A percentile compares a stretch with the other conserved stretches of the same genome.
These are phyloP conservation scores for Trichomonascus vanleenenianus DNA, from an alignment of 805 yeast genomes.

Conservation along the genomic window DNA sequence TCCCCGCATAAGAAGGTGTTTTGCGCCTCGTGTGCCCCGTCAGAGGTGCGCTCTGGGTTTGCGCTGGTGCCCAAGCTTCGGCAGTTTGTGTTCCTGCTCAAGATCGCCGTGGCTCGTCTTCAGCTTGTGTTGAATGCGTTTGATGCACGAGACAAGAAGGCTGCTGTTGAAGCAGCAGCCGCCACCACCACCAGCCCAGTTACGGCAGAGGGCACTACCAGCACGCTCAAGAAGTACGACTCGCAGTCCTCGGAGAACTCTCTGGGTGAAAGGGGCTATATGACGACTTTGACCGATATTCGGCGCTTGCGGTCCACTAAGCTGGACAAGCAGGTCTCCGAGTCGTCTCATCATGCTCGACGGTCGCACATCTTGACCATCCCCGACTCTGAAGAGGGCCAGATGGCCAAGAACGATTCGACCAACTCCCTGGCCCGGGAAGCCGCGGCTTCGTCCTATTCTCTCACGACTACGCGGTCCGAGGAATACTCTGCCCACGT, in stretches of 20 bases:
- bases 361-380: slow-evolving; percentile 60
- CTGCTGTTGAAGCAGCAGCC: slow-evolving; percentile 1
- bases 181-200: not conserved
- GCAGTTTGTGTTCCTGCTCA: slow-evolving; percentile 69
- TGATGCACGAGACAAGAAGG: slow-evolving; percentile 17
- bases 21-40: slow-evolving; percentile 57
- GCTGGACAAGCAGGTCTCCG: slow-evolving; percentile 51
- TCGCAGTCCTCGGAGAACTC: slow-evolving; percentile 3
- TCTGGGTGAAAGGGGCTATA: slow-evolving; percentile 34
- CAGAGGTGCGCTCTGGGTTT: slow-evolving; percentile 34
- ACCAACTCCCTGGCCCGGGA: slow-evolving; percentile 8
- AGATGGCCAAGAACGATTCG: slow-evolving; percentile 14
- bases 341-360: slow-evolving; percentile 51
- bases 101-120: slow-evolving; percentile 73
- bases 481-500: not conserved
- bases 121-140: slow-evolving; percentile 33
- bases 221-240: not conserved
- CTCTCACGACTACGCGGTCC: no score
- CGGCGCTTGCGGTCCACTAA: slow-evolving; percentile 67
- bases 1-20: slow-evolving; percentile 31
- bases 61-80: slow-evolving; percentile 55
- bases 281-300: slow-evolving; percentile 66
- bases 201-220: slow-evolving; percentile 1
- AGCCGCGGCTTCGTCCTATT: no score
- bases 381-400: slow-evolving; percentile 32